These are phyloP conservation scores for Fusarium liriodendri DNA, from an alignment of 2,329 filamentous ascomycete genomes.

Conservation along the genomic window DNA sequence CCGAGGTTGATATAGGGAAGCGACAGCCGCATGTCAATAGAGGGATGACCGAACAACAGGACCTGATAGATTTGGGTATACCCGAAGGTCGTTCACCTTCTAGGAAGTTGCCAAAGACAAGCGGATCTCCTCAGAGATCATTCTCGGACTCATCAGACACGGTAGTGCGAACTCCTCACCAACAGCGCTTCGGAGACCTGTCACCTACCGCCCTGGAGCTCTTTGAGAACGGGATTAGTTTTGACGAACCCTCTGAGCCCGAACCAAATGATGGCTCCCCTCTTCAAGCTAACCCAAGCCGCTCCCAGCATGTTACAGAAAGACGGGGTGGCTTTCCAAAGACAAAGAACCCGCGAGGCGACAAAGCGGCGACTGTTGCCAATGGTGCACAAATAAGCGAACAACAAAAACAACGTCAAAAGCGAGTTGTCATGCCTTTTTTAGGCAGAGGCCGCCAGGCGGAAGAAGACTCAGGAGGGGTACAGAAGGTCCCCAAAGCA, in stretches of 20 bases:
- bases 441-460: constrained; percentile 47
- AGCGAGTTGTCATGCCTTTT: constrained; percentile 45
- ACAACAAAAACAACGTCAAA: constrained; percentile 3
- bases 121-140: neutral
- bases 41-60: neutral
- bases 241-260: constrained; percentile 33
- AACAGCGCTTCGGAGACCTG: constrained; percentile 36
- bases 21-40: constrained; percentile 3
- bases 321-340: neutral
- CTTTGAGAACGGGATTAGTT: constrained; percentile 48
- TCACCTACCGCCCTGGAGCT: constrained; percentile 45
- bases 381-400: neutral
- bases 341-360: constrained; percentile 5
- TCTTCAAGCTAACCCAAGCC: neutral
- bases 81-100: neutral
- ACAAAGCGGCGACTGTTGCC: neutral
- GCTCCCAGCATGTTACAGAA: neutral
- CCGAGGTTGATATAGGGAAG: constrained; percentile 5
- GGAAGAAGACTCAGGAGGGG: constrained; percentile 25
- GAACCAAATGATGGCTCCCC: neutral
- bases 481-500: neutral
- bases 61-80: constrained; percentile 24
- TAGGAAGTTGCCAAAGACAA: neutral
- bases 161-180: constrained; percentile 50
- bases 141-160: constrained; percentile 50